Evolutionary conservation across 306 rosid genomes (phyloP), one percentile per base, ranked within the genome.

Genomic region (Arachis hypogaea): DNA sequence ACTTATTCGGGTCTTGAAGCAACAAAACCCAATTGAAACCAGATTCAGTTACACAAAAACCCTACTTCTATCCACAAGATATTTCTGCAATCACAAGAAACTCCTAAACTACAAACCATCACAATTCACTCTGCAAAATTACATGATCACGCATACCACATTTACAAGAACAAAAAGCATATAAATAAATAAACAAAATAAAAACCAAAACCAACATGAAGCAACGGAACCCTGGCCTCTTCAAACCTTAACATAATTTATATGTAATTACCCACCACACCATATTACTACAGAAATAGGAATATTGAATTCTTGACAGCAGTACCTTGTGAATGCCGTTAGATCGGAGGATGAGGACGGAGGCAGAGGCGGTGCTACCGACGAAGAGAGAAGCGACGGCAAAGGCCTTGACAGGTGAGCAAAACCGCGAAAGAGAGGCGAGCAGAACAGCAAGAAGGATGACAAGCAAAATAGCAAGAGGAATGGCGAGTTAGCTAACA

Each of bases 361-460:
- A 64, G 43, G 96, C 86, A 14, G 96, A 85, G 82, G 97, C 91
- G 16, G 82, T 74, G 40, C 84, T 79, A 29, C 96, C 88, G 60
- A 93, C 82, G 80, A 89, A 84, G 81, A 93, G 97, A 60, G 98
- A 91, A 14, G 97, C 98, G 59, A 93, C 91, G 59, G 80, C 82
- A 69, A 86, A 91, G 72, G 98, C 97, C 59, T 84, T 84, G 33
- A 91, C 2, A 14, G 98, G 98, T 14, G 14, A 14, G 14, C 14
- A 14, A 14, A 14, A 14, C 14, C 14, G 14, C 14, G 14, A 14
- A 14, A 14, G 14, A 14, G 14, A 14, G 14, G 14, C 14, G 14
- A 14, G 14, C 14, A 14, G 14, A 14, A 14, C 14, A 14, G 14
- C 14, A 14, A 14, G 14, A 14, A 14, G 14, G 14, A 14, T 14